These are phyloP conservation scores for Setomelanomma holmii DNA, from an alignment of 2,329 filamentous ascomycete species.

Conservation along the genomic window DNA sequence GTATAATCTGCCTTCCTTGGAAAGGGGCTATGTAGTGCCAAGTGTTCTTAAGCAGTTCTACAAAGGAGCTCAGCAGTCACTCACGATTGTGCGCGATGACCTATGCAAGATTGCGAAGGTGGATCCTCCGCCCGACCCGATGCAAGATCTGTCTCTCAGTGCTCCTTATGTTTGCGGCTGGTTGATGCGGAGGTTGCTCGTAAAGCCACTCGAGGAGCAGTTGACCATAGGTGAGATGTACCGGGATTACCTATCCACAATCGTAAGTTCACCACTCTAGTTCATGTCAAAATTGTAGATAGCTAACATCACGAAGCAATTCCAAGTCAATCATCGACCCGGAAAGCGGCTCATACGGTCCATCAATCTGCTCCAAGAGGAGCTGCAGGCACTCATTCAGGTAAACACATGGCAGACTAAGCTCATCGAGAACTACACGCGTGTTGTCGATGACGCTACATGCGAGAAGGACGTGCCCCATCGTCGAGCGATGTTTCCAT, in stretches of 20 bases:
- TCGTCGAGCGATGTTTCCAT: slow-evolving; percentile 29
- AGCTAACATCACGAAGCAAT: slow-evolving; percentile 34
- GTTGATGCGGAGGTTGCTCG: slow-evolving; percentile 39
- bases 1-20: too few species aligned
- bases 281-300: background rate
- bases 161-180: slow-evolving; percentile 39
- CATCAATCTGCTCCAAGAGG: slow-evolving; percentile 44
- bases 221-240: slow-evolving; percentile 41
- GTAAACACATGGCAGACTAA: slow-evolving; percentile 38
- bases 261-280: slow-evolving; percentile 25
- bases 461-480: slow-evolving; percentile 27
- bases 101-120: slow-evolving; percentile 37
- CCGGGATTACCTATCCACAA: slow-evolving; percentile 37
- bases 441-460: slow-evolving; percentile 32
- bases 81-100: slow-evolving; percentile 26
- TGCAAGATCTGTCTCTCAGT: slow-evolving; percentile 30
- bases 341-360: slow-evolving; percentile 41
- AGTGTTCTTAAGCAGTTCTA: slow-evolving; percentile 27
- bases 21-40: slow-evolving; percentile 5
- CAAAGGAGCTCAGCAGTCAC: slow-evolving; percentile 13
- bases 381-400: slow-evolving; percentile 28
- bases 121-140: slow-evolving; percentile 8
- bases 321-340: slow-evolving; percentile 44
- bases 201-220: slow-evolving; percentile 35
- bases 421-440: slow-evolving; percentile 32